These are phyloP conservation scores for Fusarium miscanthi DNA, from an alignment of 2,329 filamentous ascomycete species.

Conservation along the genomic window DNA sequence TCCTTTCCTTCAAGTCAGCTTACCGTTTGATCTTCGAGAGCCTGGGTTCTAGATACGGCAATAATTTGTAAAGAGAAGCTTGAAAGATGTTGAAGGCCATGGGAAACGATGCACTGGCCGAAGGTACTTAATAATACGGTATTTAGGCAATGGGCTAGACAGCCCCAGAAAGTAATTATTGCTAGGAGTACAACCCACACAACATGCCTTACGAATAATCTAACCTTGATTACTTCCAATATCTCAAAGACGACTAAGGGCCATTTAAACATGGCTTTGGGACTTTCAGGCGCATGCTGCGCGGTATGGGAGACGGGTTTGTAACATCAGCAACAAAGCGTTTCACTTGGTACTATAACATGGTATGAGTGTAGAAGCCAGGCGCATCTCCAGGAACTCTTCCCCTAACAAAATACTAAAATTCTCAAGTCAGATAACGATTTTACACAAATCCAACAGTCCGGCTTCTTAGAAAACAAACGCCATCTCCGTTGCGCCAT, in stretches of 20 bases:
- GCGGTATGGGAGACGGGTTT: neutral
- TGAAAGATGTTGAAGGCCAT: neutral
- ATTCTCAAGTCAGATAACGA: constrained; percentile 2
- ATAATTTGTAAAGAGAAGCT: neutral
- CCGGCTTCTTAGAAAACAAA: constrained; percentile 25
- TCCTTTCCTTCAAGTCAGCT: neutral
- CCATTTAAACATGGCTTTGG: neutral
- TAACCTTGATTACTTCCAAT: neutral
- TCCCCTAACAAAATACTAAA: constrained; percentile 7
- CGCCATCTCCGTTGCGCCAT: constrained; percentile 28
- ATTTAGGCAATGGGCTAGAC: neutral
- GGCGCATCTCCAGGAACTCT: constrained; percentile 26
- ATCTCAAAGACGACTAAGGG: neutral
- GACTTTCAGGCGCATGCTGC: neutral
- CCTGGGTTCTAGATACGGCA: neutral
- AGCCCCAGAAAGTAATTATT: neutral
- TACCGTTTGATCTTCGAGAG: neutral
- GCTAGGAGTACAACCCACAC: neutral
- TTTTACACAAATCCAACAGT: neutral
- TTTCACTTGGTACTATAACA: constrained; percentile 21
- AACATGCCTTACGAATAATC: neutral
- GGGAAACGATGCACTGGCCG: neutral
- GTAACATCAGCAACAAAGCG: constrained; percentile 19
- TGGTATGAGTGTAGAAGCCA: constrained; percentile 43
- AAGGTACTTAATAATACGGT: neutral